Percentiles rank a stretch among this genome's conserved stretches.
These are phyloP conservation scores for Botryotinia convoluta DNA, from an alignment of 2,329 filamentous ascomycete genomes.

Conservation along the genomic window DNA sequence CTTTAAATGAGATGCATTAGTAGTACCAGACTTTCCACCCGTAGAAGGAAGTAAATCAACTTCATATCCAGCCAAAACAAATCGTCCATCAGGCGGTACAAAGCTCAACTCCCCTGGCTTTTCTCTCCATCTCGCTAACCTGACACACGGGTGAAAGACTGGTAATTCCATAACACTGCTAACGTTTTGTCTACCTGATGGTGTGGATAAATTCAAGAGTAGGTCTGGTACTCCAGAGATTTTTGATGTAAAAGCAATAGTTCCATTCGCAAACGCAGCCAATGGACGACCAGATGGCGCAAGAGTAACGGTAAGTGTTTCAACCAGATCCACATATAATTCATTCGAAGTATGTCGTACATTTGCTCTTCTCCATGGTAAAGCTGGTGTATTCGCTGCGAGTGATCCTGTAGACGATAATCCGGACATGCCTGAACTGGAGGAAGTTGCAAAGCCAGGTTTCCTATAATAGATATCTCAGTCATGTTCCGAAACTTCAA, in stretches of 20 bases:
- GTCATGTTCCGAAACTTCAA: neutral
- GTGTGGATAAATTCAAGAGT: conserved; percentile 73
- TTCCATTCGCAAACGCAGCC: conserved; percentile 83
- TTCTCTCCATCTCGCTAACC: conserved; percentile 85
- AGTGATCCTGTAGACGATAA: conserved; percentile 37
- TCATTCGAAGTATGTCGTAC: conserved; percentile 97
- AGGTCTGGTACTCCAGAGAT: conserved; percentile 93
- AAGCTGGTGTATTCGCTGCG: conserved; percentile 49
- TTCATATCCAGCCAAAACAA: conserved; percentile 91
- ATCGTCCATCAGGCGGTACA: conserved; percentile 89
- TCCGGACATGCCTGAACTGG: conserved; percentile 35
- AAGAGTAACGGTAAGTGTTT: conserved; percentile 82
- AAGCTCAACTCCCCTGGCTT: conserved; percentile 91
- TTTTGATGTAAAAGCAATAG: conserved; percentile 91
- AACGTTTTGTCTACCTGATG: conserved; percentile 76
- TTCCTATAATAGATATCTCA: conserved; percentile 28
- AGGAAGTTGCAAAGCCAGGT: conserved; percentile 34
- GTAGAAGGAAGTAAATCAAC: conserved; percentile 80
- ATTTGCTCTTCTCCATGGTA: conserved; percentile 89
- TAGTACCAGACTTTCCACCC: conserved; percentile 52
- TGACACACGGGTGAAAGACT: conserved; percentile 94
- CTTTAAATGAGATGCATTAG: conserved; percentile 62
- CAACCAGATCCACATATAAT: conserved; percentile 92
- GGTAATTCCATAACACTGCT: conserved; percentile 76
- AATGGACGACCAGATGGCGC: conserved; percentile 87